Percentiles rank a stretch among this genome's conserved stretches.
Evolutionary conservation across 2,329 filamentous ascomycete species (phyloP).

Genomic region (Mollisia scopiformis): DNA sequence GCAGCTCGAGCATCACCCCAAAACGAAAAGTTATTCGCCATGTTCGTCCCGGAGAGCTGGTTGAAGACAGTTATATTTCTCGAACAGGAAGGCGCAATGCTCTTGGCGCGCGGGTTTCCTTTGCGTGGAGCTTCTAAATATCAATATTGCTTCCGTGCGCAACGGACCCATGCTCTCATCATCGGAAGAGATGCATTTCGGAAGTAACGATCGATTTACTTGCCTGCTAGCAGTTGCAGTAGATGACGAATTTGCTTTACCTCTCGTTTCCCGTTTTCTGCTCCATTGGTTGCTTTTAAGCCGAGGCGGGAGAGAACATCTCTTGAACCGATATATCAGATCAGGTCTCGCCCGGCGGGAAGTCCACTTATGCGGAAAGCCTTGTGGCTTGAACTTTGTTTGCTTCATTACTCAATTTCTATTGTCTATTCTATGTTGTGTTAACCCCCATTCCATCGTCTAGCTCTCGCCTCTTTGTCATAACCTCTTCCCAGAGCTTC

Average conservation of each 20-base stretch:
- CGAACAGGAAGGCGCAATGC: no score
- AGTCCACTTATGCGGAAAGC: neutral
- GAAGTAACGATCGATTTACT: neutral
- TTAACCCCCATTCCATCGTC: neutral
- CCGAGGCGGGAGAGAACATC: neutral
- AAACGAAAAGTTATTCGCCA: no score
- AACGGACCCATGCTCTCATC: no score
- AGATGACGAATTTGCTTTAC: neutral
- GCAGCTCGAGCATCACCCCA: neutral
- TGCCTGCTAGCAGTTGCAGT: no score
- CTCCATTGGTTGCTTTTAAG: neutral
- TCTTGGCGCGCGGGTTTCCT: no score
- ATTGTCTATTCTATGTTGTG: no score
- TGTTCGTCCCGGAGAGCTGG: no score
- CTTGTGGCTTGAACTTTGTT: neutral
- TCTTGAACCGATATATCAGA: neutral
- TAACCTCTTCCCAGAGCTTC: conserved; percentile 15
- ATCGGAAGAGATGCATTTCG: no score
- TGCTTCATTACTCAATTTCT: neutral
- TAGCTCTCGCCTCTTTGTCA: neutral
- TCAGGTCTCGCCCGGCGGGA: neutral
- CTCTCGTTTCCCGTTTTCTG: neutral
- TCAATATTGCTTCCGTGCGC: no score
- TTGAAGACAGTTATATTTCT: no score
- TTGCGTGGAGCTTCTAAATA: no score